Conservation (phyloP, 2,329 filamentous ascomycete species). For the Stachybotrys chlorohalonatus region DNA sequence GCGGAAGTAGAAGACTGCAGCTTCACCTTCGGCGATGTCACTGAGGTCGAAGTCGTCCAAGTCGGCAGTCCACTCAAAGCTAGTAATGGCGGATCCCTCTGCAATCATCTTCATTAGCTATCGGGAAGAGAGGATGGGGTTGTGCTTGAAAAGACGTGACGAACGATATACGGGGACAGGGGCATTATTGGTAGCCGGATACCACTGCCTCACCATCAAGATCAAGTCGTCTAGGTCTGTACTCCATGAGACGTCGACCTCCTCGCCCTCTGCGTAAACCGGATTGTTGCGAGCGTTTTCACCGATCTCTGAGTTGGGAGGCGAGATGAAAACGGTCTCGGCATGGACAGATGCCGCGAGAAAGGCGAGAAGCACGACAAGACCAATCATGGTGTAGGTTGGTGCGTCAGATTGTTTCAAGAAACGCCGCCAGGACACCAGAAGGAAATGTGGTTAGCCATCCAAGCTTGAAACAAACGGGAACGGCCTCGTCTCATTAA, state of each 20-base stretch:
- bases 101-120: no score
- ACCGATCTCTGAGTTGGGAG: not conserved
- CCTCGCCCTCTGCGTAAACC: slow-evolving; percentile 9
- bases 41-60: slow-evolving; percentile 6
- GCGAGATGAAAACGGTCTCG: not conserved
- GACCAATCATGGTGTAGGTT: not conserved
- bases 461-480: no score
- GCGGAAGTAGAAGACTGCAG: slow-evolving; percentile 10
- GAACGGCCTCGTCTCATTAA: no score
- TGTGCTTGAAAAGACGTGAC: no score
- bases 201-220: slow-evolving; percentile 13
- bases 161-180: no score
- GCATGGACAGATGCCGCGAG: not conserved
- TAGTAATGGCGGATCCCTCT: slow-evolving; percentile 1
- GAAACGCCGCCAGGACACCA: no score
- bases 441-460: no score
- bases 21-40: slow-evolving; percentile 3
- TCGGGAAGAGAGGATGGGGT: no score
- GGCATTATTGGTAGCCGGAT: slow-evolving; percentile 6
- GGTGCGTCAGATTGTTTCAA: no score
- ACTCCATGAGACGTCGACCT: slow-evolving; percentile 14
- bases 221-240: slow-evolving; percentile 9
- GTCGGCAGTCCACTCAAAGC: slow-evolving; percentile 10
- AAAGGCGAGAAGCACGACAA: not conserved
- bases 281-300: slow-evolving; percentile 14